Evolutionary conservation across 768 basidiomycete species (phyloP), one percentile per base, ranked within the genome.

Genomic region (Rhodosporidiobolus odoratus): DNA sequence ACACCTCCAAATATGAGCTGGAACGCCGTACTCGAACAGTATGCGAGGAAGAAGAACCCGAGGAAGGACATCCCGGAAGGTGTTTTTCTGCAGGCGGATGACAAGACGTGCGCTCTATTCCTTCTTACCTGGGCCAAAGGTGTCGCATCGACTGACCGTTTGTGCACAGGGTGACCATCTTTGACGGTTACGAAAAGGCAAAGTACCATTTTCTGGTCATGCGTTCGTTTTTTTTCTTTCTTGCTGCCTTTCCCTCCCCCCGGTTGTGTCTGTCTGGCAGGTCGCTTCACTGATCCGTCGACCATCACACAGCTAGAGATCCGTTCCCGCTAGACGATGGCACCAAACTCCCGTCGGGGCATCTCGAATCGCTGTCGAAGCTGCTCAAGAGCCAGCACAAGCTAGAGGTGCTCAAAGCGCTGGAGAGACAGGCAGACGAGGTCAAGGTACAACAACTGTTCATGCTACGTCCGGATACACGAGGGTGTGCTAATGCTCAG

Each of bases 181-280:
- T 59, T 8, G 74, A 75, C 41, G 74, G 74, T 7, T 75, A 34
- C 35, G 74, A 75, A 32, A 75, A 70, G 60, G 78, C 79, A 0
- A 80, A 79, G 67, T 81, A 79, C 60, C 81, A 81, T 65, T 79
- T 81, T 50, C 75, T 81, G 27, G 72, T 80, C n/a, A 62, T 81
- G 27, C 80, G 79, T 50, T 45, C 78, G 52, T 75, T 78, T 7
- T 75, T 75, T 40, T 62, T 40, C 40, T 32, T 19, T 16, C 19
- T 15, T 37, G 17, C 45, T n/a, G 3, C 1, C n/a, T 2, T 38
- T 40, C 12, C 35, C 25, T 25, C 19, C 34, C 23, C 23, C 25
- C 16, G 45, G n/a, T 37, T 50, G 2, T 5, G n/a, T n/a, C 40
- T 27, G 30, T 17, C 8, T n/a, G n/a, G n/a, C n/a, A n/a, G n/a